Base-by-base conservation (phyloP, 306 rosid species). In the Inga laurina region DNA sequence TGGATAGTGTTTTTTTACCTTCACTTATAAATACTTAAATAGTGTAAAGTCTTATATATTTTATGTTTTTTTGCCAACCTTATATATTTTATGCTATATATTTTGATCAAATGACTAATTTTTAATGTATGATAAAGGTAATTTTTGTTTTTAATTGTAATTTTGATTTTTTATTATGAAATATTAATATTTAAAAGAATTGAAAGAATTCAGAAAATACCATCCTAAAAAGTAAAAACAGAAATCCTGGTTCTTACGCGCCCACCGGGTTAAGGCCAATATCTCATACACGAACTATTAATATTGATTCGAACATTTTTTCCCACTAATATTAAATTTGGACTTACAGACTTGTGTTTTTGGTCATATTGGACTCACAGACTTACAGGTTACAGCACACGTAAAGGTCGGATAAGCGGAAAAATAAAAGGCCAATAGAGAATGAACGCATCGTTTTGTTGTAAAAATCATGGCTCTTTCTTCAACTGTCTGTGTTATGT, bases 401-500 rank as follows among this genome's bases (percentile, higher is more conserved):
- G 52, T 48, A 13, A 12, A 16, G 2, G 57, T 51, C 10, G 61
- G 61, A 19, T 14, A 5, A 5, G 45, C 22, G 9, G 72, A 39
- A 19, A 37, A 19, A 9, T 69, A 18, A 39, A 21, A 39, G 7
- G 22, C 18, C 43, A 7, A 2, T 32, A 0, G 21, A 24, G 14
- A 9, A 19, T 0, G 24, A 48, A 76, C 90, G 86, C 81, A 13
- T 78, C 88, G 88, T 82, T 85, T 72, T 8, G 21, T 30, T 12
- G 7, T 2, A 34, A 8, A 43, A 68, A 41, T 11, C 64, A 67
- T 7, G 16, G 45, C 67, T 52, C 12, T 10, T 54, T 37, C 77
- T 54, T 73, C 51, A 48, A 74, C 54, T 5, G 71, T 74, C 76
- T 57, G 6, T 32, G 70, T 39, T 13, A 59, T 61, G 67, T 11